Evolutionary conservation across 75 land plant species (phyloP).

Genomic region (Cupressus sempervirens): DNA sequence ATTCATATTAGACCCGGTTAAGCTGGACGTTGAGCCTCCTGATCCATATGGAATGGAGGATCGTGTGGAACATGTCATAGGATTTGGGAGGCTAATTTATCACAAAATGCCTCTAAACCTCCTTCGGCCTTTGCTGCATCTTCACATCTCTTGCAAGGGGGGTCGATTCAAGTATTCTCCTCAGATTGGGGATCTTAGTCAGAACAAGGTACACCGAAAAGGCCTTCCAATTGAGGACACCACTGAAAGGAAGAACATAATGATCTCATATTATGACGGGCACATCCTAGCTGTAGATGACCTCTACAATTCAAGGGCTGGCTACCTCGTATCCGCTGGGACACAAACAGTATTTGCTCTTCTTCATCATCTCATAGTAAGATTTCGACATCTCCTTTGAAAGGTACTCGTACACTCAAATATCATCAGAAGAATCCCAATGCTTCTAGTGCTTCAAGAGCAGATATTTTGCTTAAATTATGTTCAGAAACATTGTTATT

Average conservation of each 20-base stretch:
- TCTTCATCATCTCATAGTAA: no score
- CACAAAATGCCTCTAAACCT: slow-evolving; percentile 43
- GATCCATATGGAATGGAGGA: slow-evolving; percentile 62
- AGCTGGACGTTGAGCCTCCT: slow-evolving; percentile 50
- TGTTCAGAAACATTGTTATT: no score
- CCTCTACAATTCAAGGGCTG: slow-evolving; percentile 66
- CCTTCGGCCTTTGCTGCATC: slow-evolving; percentile 36
- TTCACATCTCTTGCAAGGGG: slow-evolving; percentile 24
- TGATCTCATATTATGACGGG: slow-evolving; percentile 53
- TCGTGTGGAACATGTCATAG: slow-evolving; percentile 37
- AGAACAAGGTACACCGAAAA: slow-evolving; percentile 27
- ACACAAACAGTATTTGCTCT: slow-evolving; percentile 59
- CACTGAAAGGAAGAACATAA: slow-evolving; percentile 65
- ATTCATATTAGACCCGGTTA: neutral
- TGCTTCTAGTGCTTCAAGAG: slow-evolving; percentile 46
- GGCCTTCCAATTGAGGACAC: slow-evolving; percentile 45
- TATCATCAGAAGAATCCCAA: slow-evolving; percentile 22
- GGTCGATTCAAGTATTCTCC: slow-evolving; percentile 32
- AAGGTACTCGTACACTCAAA: slow-evolving; percentile 42
- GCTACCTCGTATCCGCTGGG: slow-evolving; percentile 73
- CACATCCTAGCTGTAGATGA: slow-evolving; percentile 57
- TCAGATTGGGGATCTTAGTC: no score
- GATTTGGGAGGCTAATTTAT: slow-evolving; percentile 44
- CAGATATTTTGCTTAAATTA: no score
- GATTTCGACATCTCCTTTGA: slow-evolving; percentile 25